Percentiles rank a stretch among this genome's conserved stretches.
phyloP scores from a whole-genome alignment of 139 green algal genomes.

The Chlamydomonas applanata region DNA sequence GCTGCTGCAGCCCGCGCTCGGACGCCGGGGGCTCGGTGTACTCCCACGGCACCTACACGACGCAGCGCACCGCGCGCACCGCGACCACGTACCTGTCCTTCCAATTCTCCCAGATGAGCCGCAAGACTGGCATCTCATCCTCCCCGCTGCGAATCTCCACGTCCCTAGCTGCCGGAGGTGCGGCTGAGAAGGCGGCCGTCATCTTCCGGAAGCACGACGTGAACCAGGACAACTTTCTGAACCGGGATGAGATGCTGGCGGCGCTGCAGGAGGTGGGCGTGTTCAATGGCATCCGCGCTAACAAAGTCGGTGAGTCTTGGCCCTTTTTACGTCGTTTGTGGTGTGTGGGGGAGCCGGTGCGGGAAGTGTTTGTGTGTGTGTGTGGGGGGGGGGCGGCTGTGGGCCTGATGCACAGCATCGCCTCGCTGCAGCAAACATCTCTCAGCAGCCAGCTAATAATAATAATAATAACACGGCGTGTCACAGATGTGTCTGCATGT shows the following conservation, averaged over 20 bases:
- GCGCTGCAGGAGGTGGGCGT: conserved; percentile 56
- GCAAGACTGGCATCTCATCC: conserved; percentile 34
- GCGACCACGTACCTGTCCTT: conserved; percentile 24
- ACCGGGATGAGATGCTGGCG: conserved; percentile 53
- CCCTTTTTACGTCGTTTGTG: too few species aligned
- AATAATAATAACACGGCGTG: too few species aligned
- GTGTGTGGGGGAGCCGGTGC: background rate
- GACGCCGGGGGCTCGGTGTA: conserved; percentile 33
- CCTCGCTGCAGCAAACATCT: background rate
- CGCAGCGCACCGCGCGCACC: conserved; percentile 20
- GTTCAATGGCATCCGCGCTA: conserved; percentile 51
- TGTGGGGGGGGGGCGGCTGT: too few species aligned
- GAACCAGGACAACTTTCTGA: conserved; percentile 49
- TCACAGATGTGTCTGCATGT: too few species aligned
- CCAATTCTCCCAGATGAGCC: conserved; percentile 40
- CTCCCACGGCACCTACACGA: conserved; percentile 35
- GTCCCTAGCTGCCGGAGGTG: conserved; percentile 45
- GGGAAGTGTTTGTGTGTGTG: background rate
- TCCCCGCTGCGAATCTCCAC: conserved; percentile 25
- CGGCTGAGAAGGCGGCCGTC: conserved; percentile 48
- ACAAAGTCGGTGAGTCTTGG: conserved; percentile 51
- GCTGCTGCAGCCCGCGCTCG: conserved; percentile 23
- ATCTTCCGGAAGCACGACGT: conserved; percentile 59
- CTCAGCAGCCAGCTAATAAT: too few species aligned
- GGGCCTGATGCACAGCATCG: background rate